These are phyloP conservation scores for Pisolithus tinctorius DNA, from an alignment of 768 basidiomycete species.

Conservation along the genomic window DNA sequence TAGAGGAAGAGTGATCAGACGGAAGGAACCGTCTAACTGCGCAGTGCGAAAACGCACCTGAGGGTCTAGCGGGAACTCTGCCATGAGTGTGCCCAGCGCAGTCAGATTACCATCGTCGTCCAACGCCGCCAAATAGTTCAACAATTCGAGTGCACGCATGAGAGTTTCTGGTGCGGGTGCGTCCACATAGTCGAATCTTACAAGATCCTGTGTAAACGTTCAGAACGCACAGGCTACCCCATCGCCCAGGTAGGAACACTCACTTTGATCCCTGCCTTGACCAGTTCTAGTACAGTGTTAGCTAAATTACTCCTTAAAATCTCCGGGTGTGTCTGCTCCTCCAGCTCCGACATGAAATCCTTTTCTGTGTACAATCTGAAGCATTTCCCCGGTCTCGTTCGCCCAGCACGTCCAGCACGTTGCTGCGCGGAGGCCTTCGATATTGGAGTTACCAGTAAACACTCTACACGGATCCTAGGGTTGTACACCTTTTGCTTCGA, in stretches of 20 bases:
- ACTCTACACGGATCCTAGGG: constrained; percentile 93
- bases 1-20: constrained; percentile 4
- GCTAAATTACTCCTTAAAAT: constrained; percentile 91
- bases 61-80: constrained; percentile 98
- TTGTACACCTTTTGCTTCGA: constrained; percentile 99
- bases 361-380: constrained; percentile 96
- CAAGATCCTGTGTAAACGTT: constrained; percentile 51
- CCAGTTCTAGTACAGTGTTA: constrained; percentile 87
- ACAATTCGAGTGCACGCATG: constrained; percentile 91
- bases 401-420: constrained; percentile 86
- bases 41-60: constrained; percentile 46
- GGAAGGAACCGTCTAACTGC: neutral
- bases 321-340: constrained; percentile 96
- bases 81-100: constrained; percentile 83
- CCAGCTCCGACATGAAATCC: constrained; percentile 92
- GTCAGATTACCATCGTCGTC: constrained; percentile 94
- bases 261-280: constrained; percentile 89
- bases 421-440: constrained; percentile 97
- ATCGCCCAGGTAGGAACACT: constrained; percentile 4
- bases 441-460: constrained; percentile 87
- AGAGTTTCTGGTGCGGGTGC: constrained; percentile 94
- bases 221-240: neutral
- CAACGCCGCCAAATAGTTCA: constrained; percentile 88
- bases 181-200: constrained; percentile 84
- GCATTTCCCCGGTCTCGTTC: constrained; percentile 95